Conservation (phyloP, 345 rosid genomes). For the Eucalyptus lansdowneana region DNA sequence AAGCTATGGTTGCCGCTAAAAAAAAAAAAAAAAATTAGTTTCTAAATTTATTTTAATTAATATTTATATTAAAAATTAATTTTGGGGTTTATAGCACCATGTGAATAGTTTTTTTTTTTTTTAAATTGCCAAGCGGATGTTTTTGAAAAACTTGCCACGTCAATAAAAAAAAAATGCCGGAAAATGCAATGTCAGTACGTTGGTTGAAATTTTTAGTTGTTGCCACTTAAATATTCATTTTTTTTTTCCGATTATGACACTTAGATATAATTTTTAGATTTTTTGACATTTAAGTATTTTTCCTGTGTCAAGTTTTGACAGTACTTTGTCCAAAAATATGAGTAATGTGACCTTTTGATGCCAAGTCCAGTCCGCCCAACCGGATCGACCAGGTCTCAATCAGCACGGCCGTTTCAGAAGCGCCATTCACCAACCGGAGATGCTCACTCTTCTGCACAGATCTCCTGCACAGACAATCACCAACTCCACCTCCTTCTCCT, state of each 20-base stretch:
- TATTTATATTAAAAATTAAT: too few species aligned
- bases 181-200: too few species aligned
- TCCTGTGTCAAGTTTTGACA: rapidly evolving
- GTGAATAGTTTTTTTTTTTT: too few species aligned
- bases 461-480: neutral
- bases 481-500: neutral
- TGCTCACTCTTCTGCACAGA: neutral
- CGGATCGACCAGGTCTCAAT: neutral
- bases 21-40: too few species aligned
- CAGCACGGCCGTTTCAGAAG: neutral
- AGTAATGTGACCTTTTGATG: rapidly evolving
- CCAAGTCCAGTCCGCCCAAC: too few species aligned
- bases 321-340: too few species aligned
- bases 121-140: rapidly evolving
- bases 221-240: rapidly evolving
- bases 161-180: too few species aligned
- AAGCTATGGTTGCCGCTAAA: too few species aligned
- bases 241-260: rapidly evolving
- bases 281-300: rapidly evolving
- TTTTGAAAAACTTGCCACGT: too few species aligned
- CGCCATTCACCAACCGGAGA: neutral
- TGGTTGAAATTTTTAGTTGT: rapidly evolving
- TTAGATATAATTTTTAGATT: rapidly evolving
- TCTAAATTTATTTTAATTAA: too few species aligned
- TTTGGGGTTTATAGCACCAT: too few species aligned